These are phyloP conservation scores for Desmodesmus armatus DNA, from an alignment of 139 green algal species.

Conservation along the genomic window DNA sequence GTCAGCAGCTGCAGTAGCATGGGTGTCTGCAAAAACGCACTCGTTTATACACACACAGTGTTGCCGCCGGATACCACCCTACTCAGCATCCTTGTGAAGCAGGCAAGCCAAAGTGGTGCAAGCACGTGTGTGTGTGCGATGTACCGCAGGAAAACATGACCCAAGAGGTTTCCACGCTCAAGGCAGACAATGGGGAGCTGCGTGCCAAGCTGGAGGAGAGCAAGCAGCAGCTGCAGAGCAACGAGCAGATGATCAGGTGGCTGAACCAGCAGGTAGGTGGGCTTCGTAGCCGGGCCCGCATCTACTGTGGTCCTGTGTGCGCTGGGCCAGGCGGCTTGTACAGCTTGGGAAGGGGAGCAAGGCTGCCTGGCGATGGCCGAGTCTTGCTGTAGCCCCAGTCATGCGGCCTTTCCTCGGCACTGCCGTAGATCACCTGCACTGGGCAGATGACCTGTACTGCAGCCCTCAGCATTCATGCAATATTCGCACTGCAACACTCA, in stretches of 20 bases:
- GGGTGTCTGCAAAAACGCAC: too few relatives aligned
- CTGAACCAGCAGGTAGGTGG: conserved; percentile 86
- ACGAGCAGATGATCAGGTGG: conserved; percentile 96
- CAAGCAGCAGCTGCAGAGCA: conserved; percentile 80
- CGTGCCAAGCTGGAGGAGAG: conserved; percentile 85
- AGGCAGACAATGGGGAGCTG: conserved; percentile 68
- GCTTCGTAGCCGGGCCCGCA: not conserved
- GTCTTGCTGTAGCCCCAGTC: too few relatives aligned
- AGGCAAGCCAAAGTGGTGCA: not conserved
- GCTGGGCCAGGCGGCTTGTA: not conserved
- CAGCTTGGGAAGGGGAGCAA: not conserved
- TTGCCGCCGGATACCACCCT: too few relatives aligned
- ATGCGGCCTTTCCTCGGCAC: too few relatives aligned
- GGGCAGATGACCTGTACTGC: too few relatives aligned
- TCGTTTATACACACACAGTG: too few relatives aligned
- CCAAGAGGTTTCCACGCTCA: conserved; percentile 45
- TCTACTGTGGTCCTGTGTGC: not conserved
- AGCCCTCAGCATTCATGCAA: too few relatives aligned
- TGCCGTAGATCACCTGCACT: too few relatives aligned
- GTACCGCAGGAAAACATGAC: conserved; percentile 52
- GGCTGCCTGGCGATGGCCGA: not conserved
- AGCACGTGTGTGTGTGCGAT: too few relatives aligned
- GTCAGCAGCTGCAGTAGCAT: too few relatives aligned
- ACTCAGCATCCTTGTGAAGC: not conserved
- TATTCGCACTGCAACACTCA: too few relatives aligned